Base-by-base conservation (phyloP, 2,329 filamentous ascomycete genomes). In the Colletotrichum somersetense region DNA sequence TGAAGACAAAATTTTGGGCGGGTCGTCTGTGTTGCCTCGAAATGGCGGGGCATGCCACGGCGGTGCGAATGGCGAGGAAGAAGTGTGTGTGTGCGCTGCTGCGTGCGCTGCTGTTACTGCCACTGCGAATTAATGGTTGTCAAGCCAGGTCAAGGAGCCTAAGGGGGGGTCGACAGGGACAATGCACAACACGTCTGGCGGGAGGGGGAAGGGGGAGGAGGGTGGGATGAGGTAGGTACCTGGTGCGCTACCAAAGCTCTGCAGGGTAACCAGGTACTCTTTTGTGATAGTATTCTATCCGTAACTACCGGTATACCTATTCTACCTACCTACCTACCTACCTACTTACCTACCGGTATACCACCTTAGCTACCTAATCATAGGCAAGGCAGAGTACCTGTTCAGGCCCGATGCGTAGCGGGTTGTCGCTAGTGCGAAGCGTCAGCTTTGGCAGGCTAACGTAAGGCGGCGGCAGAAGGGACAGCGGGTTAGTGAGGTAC, bases 1-100 rank as follows among this genome's bases (percentile, higher is more conserved):
- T 71, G 67, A 73, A 62, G 64, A 74, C 68, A 74, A 74, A 74
- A 74, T 74, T 74, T 74, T 74, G 73, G 73, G 73, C 71, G 73
- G 67, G 71, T 70, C 66, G 71, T 63, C 62, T 64, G 71, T 70
- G 66, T 66, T 72, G 72, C 70, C 66, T 67, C 71, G 67, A 73
- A 73, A 74, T 74, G 73, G 71, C 73, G 73, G 71, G 73, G 71
- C 73, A 74, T 73, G 40, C 63, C 67, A 67, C 62, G 69, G 69
- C 65, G 69, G 65, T 71, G 23, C 48, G 48, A 44, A 40, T 26
- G 48, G 61, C 46, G 7, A 26, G 35, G 23, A 50, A 44, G 30
- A 30, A 2, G 44, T 48, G 58, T n/a, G 26, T 26, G 18, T 50
- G 59, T 48, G 44, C 52, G 38, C 35, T 63, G 48, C 20, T 63